phyloP scores from a whole-genome alignment of 371 early-diverging fungal species.

The Ordospora pajunii region DNA sequence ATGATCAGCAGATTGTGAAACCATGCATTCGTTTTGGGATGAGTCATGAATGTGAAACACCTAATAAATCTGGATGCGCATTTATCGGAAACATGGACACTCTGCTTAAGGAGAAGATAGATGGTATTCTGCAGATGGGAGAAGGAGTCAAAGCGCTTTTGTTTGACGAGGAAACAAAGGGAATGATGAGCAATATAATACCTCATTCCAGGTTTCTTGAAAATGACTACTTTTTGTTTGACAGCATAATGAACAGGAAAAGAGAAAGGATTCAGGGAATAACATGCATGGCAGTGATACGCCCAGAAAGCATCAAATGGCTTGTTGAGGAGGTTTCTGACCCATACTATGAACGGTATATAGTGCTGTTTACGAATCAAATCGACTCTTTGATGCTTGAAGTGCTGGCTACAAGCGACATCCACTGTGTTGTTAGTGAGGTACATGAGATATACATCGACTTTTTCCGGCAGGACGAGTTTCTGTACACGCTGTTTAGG shows the following conservation, averaged over 20 bases:
- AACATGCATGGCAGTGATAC: conserved; percentile 51
- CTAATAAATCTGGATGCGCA: too few relatives aligned
- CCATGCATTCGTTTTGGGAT: too few relatives aligned
- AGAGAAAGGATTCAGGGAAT: conserved; percentile 45
- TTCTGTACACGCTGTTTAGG: conserved; percentile 10
- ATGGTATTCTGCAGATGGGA: conserved; percentile 10
- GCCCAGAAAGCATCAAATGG: conserved; percentile 29
- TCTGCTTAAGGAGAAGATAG: neutral
- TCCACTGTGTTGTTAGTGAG: conserved; percentile 51
- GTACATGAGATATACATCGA: conserved; percentile 59
- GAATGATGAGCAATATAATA: conserved; percentile 52
- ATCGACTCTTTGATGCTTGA: conserved; percentile 47
- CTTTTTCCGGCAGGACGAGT: conserved; percentile 39
- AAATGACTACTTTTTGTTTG: conserved; percentile 60
- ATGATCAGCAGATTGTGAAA: too few relatives aligned
- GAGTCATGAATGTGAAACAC: too few relatives aligned
- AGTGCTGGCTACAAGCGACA: conserved; percentile 54
- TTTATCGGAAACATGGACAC: neutral
- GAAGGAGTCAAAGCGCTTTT: conserved; percentile 55
- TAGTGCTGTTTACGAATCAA: conserved; percentile 53
- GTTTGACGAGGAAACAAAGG: conserved; percentile 56
- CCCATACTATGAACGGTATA: conserved; percentile 57
- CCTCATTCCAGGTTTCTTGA: conserved; percentile 52
- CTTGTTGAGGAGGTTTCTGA: conserved; percentile 51
- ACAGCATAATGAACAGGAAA: conserved; percentile 46